phyloP scores from a whole-genome alignment of 345 rosid species.

The Raphanus raphanistrum region DNA sequence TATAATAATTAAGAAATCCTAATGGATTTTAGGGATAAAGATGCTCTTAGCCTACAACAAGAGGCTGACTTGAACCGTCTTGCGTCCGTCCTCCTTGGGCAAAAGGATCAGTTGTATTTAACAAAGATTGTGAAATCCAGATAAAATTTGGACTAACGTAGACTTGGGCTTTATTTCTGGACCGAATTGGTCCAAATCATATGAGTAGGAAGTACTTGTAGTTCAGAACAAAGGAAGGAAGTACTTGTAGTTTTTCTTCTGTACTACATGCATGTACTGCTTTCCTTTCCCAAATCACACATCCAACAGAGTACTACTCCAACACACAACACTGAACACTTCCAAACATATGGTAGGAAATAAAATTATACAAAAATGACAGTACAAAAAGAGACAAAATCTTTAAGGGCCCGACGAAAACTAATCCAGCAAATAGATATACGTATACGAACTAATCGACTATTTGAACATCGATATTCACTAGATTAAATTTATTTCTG shows the following conservation, averaged over 20 bases:
- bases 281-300: constrained; percentile 6
- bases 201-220: background rate
- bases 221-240: too few relatives aligned
- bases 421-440: background rate
- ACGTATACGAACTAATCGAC: background rate
- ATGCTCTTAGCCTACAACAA: background rate
- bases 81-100: background rate
- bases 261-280: constrained; percentile 41
- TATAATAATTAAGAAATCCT: too few relatives aligned
- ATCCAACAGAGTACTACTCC: constrained; percentile 34
- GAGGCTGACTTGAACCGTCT: background rate
- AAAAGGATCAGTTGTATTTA: background rate
- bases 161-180: background rate
- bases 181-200: background rate
- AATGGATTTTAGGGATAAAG: background rate
- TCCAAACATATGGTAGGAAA: background rate
- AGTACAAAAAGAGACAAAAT: background rate
- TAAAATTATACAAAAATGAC: background rate
- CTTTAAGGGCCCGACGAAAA: background rate
- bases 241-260: constrained; percentile 16
- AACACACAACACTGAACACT: constrained; percentile 19
- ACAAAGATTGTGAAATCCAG: background rate
- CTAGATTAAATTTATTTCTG: background rate
- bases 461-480: background rate
- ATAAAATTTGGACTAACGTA: background rate